These are phyloP conservation scores for Monosporascus sp. DNA, from an alignment of 2,329 filamentous ascomycete species.

Conservation along the genomic window DNA sequence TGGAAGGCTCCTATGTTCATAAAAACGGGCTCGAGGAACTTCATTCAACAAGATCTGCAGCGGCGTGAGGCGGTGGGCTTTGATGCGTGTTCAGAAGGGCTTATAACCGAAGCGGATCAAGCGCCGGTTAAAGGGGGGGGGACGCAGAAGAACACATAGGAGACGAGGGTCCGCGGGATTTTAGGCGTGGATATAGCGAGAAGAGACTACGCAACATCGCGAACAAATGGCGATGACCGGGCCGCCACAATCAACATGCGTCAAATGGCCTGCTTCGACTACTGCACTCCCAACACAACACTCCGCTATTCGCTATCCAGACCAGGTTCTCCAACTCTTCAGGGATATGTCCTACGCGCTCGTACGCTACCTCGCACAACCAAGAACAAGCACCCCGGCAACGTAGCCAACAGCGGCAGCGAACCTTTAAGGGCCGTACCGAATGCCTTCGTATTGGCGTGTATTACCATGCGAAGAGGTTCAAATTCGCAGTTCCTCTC, in stretches of 20 bases:
- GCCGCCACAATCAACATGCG: slow-evolving; percentile 5
- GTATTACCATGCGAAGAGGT: no score
- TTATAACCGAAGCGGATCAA: slow-evolving; percentile 5
- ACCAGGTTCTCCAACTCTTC: slow-evolving; percentile 1
- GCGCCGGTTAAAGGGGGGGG: no score
- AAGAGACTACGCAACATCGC: slow-evolving; percentile 5
- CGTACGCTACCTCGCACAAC: slow-evolving; percentile 4
- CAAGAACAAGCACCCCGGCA: not conserved
- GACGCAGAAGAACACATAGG: not conserved
- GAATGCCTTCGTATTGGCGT: no score
- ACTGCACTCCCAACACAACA: slow-evolving; percentile 2
- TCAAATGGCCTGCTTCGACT: slow-evolving; percentile 2
- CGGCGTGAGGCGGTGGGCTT: slow-evolving; percentile 2
- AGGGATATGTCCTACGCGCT: slow-evolving; percentile 3
- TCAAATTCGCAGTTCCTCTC: no score
- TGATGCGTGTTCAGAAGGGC: slow-evolving; percentile 2
- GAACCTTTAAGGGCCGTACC: not conserved
- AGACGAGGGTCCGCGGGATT: not conserved
- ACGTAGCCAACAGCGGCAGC: not conserved
- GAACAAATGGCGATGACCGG: slow-evolving; percentile 3
- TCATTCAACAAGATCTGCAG: slow-evolving; percentile 4
- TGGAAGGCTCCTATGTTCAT: slow-evolving; percentile 1
- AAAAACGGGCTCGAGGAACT: slow-evolving; percentile 2
- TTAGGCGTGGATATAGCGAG: slow-evolving; percentile 6
- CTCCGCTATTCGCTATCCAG: slow-evolving; percentile 3